Conservation (phyloP, 2,329 filamentous ascomycete species). For the Epichloe typhina region DNA sequence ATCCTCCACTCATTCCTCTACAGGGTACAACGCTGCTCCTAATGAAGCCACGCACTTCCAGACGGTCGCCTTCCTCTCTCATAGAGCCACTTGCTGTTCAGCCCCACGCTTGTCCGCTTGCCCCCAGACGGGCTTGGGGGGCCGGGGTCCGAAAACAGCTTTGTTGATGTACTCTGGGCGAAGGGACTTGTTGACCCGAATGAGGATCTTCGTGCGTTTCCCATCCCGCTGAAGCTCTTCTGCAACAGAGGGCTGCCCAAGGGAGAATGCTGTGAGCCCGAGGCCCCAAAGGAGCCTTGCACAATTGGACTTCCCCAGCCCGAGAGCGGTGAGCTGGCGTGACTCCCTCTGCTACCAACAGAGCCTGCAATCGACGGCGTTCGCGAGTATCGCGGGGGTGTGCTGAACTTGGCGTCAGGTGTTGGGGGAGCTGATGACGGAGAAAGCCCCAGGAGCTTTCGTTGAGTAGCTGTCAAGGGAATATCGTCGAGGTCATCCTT, state of each 20-base stretch:
- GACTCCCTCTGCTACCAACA: constrained; percentile 44
- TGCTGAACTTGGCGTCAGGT: constrained; percentile 59
- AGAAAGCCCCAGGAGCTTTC: constrained; percentile 68
- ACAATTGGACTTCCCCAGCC: constrained; percentile 37
- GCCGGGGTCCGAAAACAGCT: constrained; percentile 43
- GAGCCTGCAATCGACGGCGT: constrained; percentile 55
- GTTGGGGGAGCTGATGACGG: constrained; percentile 52
- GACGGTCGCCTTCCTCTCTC: constrained; percentile 58
- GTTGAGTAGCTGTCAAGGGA: constrained; percentile 63
- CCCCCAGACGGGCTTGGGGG: constrained; percentile 52
- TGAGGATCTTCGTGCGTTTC: constrained; percentile 44
- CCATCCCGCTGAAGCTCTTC: constrained; percentile 44
- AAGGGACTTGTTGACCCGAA: constrained; percentile 45
- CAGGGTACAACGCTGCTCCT: not conserved
- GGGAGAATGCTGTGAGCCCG: constrained; percentile 34
- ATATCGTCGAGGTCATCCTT: constrained; percentile 78
- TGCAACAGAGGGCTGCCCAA: constrained; percentile 47
- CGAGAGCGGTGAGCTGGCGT: constrained; percentile 44
- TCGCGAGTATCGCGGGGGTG: constrained; percentile 80
- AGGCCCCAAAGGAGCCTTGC: constrained; percentile 18
- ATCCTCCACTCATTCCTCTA: not conserved
- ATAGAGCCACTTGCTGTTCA: constrained; percentile 94
- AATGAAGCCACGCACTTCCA: constrained; percentile 27
- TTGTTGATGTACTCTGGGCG: constrained; percentile 33
- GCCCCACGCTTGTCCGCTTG: constrained; percentile 58